These are phyloP conservation scores for Alternaria panax DNA, from an alignment of 2,329 filamentous ascomycete species.

Conservation along the genomic window DNA sequence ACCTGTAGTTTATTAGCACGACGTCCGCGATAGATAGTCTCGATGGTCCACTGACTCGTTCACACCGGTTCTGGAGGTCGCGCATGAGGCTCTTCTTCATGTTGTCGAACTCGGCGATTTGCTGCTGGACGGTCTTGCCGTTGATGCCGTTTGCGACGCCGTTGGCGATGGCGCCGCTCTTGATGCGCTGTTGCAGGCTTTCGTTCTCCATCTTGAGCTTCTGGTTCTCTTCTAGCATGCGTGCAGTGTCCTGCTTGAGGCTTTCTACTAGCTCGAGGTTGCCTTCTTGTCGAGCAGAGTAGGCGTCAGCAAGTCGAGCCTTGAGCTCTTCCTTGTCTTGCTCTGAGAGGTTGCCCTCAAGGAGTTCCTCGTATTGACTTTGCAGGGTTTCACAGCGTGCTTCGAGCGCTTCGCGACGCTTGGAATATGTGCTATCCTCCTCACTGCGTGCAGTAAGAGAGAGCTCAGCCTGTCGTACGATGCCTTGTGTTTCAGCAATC, in stretches of 20 bases:
- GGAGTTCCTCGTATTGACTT: constrained; percentile 81
- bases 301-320: constrained; percentile 76
- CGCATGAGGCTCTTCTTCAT: constrained; percentile 99
- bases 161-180: constrained; percentile 68
- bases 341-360: constrained; percentile 79
- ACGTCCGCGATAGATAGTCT: constrained; percentile 10
- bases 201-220: constrained; percentile 83
- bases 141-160: constrained; percentile 66
- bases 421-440: constrained; percentile 67
- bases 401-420: constrained; percentile 79
- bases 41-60: constrained; percentile 66
- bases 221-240: constrained; percentile 81
- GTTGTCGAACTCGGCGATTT: constrained; percentile 97
- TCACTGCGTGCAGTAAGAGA: constrained; percentile 75
- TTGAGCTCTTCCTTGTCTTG: constrained; percentile 86
- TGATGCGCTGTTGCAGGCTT: constrained; percentile 76
- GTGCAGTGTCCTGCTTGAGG: constrained; percentile 75
- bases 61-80: constrained; percentile 96
- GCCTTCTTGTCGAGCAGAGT: constrained; percentile 75
- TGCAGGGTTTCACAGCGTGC: constrained; percentile 76
- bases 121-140: constrained; percentile 93
- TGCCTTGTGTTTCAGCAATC: constrained; percentile 87
- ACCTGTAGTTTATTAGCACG: constrained; percentile 55
- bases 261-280: constrained; percentile 78
- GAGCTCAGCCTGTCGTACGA: constrained; percentile 90